A percentile compares a stretch with the other conserved stretches of the same genome.
Conservation (phyloP, 176 grass and related monocot species). For the Carex parvula region DNA sequence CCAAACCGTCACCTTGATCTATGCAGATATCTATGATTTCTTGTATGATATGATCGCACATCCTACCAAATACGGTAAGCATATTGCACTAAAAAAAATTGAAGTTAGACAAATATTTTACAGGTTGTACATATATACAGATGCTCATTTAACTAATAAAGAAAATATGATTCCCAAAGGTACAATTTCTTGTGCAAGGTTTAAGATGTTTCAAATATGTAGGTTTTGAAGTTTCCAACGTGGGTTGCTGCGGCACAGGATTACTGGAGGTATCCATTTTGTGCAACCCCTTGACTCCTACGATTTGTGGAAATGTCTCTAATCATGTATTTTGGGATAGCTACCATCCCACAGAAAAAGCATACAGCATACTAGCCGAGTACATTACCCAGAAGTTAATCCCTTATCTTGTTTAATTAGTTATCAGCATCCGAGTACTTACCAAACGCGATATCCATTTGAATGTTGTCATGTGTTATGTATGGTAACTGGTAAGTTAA, state of each 20-base stretch:
- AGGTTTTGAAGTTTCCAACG: constrained; percentile 46
- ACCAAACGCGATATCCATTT: background rate
- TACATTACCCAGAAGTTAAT: constrained; percentile 48
- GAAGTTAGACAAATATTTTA: background rate
- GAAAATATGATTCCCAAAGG: background rate
- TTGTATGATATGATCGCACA: constrained; percentile 59
- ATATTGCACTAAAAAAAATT: background rate
- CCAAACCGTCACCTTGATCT: constrained; percentile 24
- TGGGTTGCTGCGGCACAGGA: constrained; percentile 69
- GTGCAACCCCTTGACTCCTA: constrained; percentile 52
- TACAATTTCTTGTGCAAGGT: background rate
- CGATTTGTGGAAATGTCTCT: constrained; percentile 38
- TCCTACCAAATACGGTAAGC: constrained; percentile 44
- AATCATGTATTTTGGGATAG: constrained; percentile 91
- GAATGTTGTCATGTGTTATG: background rate
- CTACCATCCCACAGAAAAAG: constrained; percentile 78
- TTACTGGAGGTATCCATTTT: constrained; percentile 58
- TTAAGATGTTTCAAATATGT: background rate
- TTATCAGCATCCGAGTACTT: background rate
- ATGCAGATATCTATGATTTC: constrained; percentile 60
- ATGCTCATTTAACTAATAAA: background rate
- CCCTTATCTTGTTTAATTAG: constrained; percentile 12
- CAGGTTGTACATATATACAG: background rate
- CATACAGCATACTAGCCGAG: constrained; percentile 53
- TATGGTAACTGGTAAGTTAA: background rate